Evolutionary conservation across 805 yeast species (phyloP).

Genomic region (Ogataea paradorogensis): DNA sequence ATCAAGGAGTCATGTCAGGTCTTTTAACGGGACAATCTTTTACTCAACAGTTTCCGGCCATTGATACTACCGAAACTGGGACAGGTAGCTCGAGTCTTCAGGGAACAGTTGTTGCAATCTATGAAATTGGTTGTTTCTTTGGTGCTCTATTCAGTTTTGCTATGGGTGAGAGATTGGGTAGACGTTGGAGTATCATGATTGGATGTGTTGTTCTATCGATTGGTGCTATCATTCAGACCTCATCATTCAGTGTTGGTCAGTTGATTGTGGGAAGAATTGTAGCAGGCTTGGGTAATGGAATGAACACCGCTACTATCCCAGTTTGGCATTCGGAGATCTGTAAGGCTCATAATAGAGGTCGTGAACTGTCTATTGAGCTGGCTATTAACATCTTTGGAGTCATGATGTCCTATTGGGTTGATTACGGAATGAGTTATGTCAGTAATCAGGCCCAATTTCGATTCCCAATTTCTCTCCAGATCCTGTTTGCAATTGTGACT

Average conservation of each 20-base stretch:
- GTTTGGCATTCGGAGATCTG: conserved; percentile 71
- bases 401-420: conserved; percentile 58
- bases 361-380: conserved; percentile 54
- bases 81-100: conserved; percentile 31
- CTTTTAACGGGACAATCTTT: conserved; percentile 54
- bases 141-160: conserved; percentile 42
- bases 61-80: conserved; percentile 19
- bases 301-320: conserved; percentile 68
- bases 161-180: conserved; percentile 53
- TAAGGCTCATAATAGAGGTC: conserved; percentile 63
- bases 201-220: conserved; percentile 57
- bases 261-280: conserved; percentile 61
- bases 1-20: conserved; percentile 69
- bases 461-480: conserved; percentile 66
- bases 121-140: conserved; percentile 46
- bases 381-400: conserved; percentile 70
- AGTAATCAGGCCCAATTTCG: conserved; percentile 55
- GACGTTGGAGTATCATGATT: conserved; percentile 49
- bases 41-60: conserved; percentile 54
- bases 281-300: conserved; percentile 71
- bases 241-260: conserved; percentile 43
- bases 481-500: conserved; percentile 52
- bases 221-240: conserved; percentile 57
- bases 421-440: conserved; percentile 56
- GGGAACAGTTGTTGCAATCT: conserved; percentile 48